Conservation (phyloP, 1,284 basidiomycete species). For the Grifola frondosa region DNA sequence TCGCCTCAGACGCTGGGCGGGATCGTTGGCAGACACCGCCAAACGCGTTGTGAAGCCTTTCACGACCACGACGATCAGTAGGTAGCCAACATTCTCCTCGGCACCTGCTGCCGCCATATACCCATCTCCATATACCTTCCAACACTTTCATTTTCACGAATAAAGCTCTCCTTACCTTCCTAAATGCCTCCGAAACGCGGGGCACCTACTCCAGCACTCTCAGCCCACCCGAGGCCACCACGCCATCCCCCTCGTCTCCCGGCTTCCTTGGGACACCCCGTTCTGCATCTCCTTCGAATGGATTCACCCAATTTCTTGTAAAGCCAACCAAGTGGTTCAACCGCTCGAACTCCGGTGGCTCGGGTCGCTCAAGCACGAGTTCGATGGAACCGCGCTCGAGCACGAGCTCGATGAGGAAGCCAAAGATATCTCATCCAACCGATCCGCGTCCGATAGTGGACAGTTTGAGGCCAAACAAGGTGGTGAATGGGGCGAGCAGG, state of each 20-base stretch:
- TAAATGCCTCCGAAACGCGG: conserved; percentile 30
- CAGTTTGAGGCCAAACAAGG: conserved; percentile 29
- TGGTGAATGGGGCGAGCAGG: conserved; percentile 45
- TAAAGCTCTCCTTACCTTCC: conserved; percentile 1
- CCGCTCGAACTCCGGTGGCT: conserved; percentile 28
- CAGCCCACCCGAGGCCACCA: conserved; percentile 27
- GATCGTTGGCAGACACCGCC: no score
- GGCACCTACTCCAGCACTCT: conserved; percentile 26
- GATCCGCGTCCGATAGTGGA: conserved; percentile 73
- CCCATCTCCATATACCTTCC: no score
- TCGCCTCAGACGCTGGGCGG: no score
- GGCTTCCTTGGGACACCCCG: conserved; percentile 27
- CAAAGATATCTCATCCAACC: conserved; percentile 78
- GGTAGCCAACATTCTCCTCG: no score
- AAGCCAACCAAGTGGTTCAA: conserved; percentile 36
- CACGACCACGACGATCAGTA: no score
- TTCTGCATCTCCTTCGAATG: conserved; percentile 31
- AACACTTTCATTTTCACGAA: conserved; percentile 4
- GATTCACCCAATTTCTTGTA: conserved; percentile 31
- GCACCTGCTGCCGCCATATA: no score
- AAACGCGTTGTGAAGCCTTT: no score
- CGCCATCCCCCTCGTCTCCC: conserved; percentile 25
- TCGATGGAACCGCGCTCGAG: conserved; percentile 52
- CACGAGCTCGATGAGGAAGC: conserved; percentile 57
- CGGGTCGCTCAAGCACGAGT: conserved; percentile 28